Evolutionary conservation across 371 early-diverging fungal genomes (phyloP), one percentile per base, ranked within the genome.

Genomic region (Syncephalastrum racemosum): DNA sequence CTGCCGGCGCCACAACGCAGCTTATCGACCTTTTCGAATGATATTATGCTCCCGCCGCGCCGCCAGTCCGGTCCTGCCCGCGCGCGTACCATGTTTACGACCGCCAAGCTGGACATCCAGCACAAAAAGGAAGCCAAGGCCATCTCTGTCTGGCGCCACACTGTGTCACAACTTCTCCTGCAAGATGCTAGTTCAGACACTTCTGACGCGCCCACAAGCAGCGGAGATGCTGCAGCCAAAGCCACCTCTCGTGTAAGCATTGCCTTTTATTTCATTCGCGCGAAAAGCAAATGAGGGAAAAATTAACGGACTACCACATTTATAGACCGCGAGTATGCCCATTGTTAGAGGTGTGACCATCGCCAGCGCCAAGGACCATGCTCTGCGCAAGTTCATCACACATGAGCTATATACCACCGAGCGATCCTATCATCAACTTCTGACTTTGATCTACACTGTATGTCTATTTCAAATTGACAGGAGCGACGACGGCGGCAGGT

Each of bases 361-460:
- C 5, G 36, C 36, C 36, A 31, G 36, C 36, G 47, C 53, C 25
- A 61, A 61, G 48, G 54, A 56, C 18, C 22, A 42, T 18, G 59
- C 66, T 8, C 40, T 65, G 10, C 50, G 58, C 47, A 65, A 60
- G 54, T 65, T 65, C 36, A 60, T 65, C 54, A 58, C 60, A 7
- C 46, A 57, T 50, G 66, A 65, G 25, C 48, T 65, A 1, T 60
- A 60, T 49, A 60, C 66, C 13, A 65, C 66, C 2, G 66, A 65
- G 48, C 58, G 56, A 31, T 67, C 71, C 1, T 77, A 72, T 31
- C 64, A 70, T 48, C 61, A 56, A 46, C 45, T 74, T 12, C 58
- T 77, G 3, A 53, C 40, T 10, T 42, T 73, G 15, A 69, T 74
- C 7, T 57, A 70, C 56, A 57, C 74, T 14, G 77, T 71, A 73